Evolutionary conservation across 2,329 filamentous ascomycete species (phyloP), one percentile per base, ranked within the genome.

Genomic region (Gliomastix tumulicola): DNA sequence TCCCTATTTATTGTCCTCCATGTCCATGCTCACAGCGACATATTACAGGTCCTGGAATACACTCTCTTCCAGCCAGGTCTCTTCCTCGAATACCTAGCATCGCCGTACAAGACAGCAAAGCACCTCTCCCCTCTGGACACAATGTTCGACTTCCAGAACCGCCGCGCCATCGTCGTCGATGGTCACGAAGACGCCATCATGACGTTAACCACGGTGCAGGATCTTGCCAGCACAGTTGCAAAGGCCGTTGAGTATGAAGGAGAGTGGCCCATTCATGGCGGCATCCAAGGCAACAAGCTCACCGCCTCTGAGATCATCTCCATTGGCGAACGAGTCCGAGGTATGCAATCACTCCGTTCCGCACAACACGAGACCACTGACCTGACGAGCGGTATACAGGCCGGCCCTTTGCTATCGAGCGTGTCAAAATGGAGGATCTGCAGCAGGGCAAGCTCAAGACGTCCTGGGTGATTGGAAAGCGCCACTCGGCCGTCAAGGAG

Each of bases 11-110:
- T n/a, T n/a, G n/a, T n/a, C n/a, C n/a, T n/a, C n/a, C n/a, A n/a
- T n/a, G n/a, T n/a, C n/a, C n/a, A n/a, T n/a, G n/a, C n/a, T n/a
- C n/a, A n/a, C n/a, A n/a, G n/a, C n/a, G n/a, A n/a, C n/a, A n/a
- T n/a, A n/a, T n/a, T n/a, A n/a, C 1, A 75, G 69, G 56, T 72
- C 5, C 55, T 79, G 5, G 71, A 79, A 40, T 79, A 79, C 49
- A 66, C 57, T 1, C 54, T 76, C 0, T 77, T 79, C 44, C 71
- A 76, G 27, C 69, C 69, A 0, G 72, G 70, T 1, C 44, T 75
- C 2, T 75, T 76, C 47, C 46, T 70, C 18, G 63, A 79, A 49
- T 78, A 78, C 53, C 56, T 76, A 21, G 69, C 69, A 2, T 65
- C 56, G 35, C 74, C 75, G 0, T 49, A 69, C 38, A 57, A 63